Percentiles rank a stretch among this genome's conserved stretches.
Conservation (phyloP, 352 stramenopile genomes). For the Pythium volutum region DNA sequence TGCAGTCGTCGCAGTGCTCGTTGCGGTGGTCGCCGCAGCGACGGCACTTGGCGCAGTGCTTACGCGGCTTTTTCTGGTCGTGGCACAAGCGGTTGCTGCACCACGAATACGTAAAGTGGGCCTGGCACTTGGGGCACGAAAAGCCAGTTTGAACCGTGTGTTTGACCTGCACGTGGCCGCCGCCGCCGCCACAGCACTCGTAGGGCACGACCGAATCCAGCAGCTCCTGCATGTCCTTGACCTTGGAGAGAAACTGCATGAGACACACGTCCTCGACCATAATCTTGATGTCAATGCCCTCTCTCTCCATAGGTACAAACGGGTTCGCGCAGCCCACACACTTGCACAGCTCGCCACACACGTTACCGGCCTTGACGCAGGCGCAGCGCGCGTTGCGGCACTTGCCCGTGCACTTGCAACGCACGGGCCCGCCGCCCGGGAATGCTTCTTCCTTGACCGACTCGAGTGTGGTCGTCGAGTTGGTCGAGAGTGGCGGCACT, state of each 20-base stretch:
- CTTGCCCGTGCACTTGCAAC: conserved; percentile 83
- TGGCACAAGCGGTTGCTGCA: conserved; percentile 73
- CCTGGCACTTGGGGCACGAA: conserved; percentile 48
- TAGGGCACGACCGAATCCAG: conserved; percentile 66
- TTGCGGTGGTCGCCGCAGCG: conserved; percentile 78
- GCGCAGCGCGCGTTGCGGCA: conserved; percentile 79
- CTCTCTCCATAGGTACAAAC: conserved; percentile 68
- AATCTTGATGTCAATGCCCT: conserved; percentile 63
- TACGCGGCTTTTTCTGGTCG: conserved; percentile 74
- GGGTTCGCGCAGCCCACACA: conserved; percentile 76
- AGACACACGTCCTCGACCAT: conserved; percentile 73
- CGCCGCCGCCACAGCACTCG: conserved; percentile 48
- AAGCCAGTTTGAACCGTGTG: conserved; percentile 62
- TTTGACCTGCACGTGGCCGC: conserved; percentile 54
- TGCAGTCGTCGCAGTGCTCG: conserved; percentile 77
- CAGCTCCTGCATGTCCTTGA: conserved; percentile 83
- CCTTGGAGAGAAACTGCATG: conserved; percentile 81
- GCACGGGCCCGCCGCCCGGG: conserved; percentile 21
- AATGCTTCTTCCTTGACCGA: conserved; percentile 12
- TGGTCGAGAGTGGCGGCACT: background rate
- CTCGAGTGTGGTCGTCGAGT: background rate
- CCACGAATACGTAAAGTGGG: conserved; percentile 78
- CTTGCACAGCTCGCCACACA: conserved; percentile 79
- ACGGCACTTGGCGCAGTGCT: conserved; percentile 76
- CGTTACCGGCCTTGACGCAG: conserved; percentile 75